Evolutionary conservation across 495 filamentous ascomycete genomes (phyloP), one percentile per base, ranked within the genome.

Genomic region (Daldinia vernicosa): DNA sequence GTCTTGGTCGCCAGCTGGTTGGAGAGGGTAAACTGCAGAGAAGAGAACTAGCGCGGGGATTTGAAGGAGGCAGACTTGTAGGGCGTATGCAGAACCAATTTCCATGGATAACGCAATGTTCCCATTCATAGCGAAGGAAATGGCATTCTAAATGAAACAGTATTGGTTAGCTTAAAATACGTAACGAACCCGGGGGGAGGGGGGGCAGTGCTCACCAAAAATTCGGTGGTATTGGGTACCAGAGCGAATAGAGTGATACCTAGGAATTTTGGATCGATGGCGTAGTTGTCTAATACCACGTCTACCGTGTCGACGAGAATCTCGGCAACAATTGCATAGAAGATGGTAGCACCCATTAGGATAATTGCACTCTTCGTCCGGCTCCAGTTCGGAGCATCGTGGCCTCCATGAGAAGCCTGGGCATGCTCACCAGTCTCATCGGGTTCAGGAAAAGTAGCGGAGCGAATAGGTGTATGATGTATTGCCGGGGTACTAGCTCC

Each of bases 81-180:
- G 84, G 6, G 96, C 96, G 72, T 99, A 99, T 33, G 95, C 95
- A 0, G 93, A 97, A 70, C 95, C 95, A 69, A 99, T 98, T 77
- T 99, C 95, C 96, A 99, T 98, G 45, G 93, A 97, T 27, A 99
- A 85, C 0, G 95, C 95, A 76, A 99, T 98, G 80, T 99, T 99
- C n/a, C 95, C 95, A 74, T 99, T 98, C 96, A 99, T 99, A 47
- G 95, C 95, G 79, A 99, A 99, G 2, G 94, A 97, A 63, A 99
- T 98, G 75, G 96, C 95, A 77, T 99, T 99, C 92, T 95, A 74
- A 57, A 56, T 52, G 8, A 60, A 4, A 68, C n/a, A 8, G 40
- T 22, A 55, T 1, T 8, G 12, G 76, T 87, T 75, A 87, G 82
- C 61, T 39, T 50, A 32, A 26, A 51, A n/a, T 33, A 27, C 30